Conservation (phyloP, 148 eudicot species). For the Rheum nobile region DNA sequence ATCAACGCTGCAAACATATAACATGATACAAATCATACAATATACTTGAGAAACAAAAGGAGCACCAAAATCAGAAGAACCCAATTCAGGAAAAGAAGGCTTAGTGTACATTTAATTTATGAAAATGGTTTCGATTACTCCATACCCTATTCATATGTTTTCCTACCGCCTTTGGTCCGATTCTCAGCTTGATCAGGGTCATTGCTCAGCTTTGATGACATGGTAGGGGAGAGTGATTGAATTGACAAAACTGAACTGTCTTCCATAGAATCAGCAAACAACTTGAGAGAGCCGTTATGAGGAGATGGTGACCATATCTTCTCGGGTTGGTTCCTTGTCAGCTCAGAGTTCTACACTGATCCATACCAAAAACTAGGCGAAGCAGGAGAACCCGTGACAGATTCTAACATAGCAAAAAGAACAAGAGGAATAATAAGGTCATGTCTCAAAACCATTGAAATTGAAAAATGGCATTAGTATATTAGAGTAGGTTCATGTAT, state of each 20-base stretch:
- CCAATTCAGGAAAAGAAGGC: too few species aligned
- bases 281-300: conserved; percentile 20
- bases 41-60: too few species aligned
- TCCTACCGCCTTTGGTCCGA: conserved; percentile 32
- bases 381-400: conserved; percentile 13
- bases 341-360: conserved; percentile 23
- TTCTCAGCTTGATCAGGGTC: conserved; percentile 21
- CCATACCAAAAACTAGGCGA: conserved; percentile 41
- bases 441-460: not conserved
- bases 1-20: conserved; percentile 86
- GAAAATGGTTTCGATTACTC: too few species aligned
- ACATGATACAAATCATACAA: too few species aligned
- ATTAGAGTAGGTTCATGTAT: too few species aligned
- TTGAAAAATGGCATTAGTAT: not conserved
- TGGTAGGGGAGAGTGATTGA: conserved; percentile 18
- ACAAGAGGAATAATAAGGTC: too few species aligned
- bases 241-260: conserved; percentile 18
- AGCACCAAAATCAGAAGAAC: too few species aligned
- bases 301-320: conserved; percentile 28
- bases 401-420: not conserved
- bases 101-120: too few species aligned
- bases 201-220: conserved; percentile 20
- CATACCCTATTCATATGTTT: too few species aligned
- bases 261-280: conserved; percentile 19
- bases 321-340: conserved; percentile 21